These are phyloP conservation scores for Candida dajiaensis DNA, from an alignment of 805 yeast genomes.

Conservation along the genomic window DNA sequence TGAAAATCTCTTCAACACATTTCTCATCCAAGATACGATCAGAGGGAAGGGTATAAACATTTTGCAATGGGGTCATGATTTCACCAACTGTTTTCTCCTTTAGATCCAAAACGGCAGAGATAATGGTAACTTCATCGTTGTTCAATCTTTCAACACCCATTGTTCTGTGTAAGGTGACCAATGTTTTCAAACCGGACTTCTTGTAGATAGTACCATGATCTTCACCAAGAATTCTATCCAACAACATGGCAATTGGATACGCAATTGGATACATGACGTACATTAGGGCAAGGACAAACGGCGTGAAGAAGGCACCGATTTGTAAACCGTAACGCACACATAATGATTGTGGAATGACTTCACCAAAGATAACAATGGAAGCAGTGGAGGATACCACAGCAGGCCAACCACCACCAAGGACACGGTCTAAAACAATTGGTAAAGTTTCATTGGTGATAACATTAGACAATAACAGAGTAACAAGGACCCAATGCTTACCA, in stretches of 20 bases:
- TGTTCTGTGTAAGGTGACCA: constrained; percentile 87
- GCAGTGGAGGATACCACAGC: constrained; percentile 94
- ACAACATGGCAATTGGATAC: constrained; percentile 76
- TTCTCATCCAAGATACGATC: constrained; percentile 77
- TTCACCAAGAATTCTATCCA: constrained; percentile 84
- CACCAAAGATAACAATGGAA: constrained; percentile 91
- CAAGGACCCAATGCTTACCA: constrained; percentile 96
- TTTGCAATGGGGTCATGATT: constrained; percentile 91
- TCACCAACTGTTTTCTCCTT: constrained; percentile 83
- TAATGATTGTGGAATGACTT: constrained; percentile 89
- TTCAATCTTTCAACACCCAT: constrained; percentile 94
- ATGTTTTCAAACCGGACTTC: constrained; percentile 86
- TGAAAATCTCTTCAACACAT: constrained; percentile 82
- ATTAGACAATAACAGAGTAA: constrained; percentile 76
- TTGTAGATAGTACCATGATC: constrained; percentile 95
- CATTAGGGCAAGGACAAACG: constrained; percentile 81
- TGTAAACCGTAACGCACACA: constrained; percentile 91
- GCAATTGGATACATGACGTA: constrained; percentile 88
- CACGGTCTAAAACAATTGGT: constrained; percentile 88
- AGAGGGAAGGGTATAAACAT: constrained; percentile 83
- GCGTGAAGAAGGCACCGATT: constrained; percentile 86
- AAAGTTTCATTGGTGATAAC: constrained; percentile 92
- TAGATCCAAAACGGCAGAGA: constrained; percentile 86
- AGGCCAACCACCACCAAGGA: constrained; percentile 96
- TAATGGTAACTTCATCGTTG: constrained; percentile 93